phyloP scores from a whole-genome alignment of 2,329 filamentous ascomycete species.

The Magnaporthales sp. region DNA sequence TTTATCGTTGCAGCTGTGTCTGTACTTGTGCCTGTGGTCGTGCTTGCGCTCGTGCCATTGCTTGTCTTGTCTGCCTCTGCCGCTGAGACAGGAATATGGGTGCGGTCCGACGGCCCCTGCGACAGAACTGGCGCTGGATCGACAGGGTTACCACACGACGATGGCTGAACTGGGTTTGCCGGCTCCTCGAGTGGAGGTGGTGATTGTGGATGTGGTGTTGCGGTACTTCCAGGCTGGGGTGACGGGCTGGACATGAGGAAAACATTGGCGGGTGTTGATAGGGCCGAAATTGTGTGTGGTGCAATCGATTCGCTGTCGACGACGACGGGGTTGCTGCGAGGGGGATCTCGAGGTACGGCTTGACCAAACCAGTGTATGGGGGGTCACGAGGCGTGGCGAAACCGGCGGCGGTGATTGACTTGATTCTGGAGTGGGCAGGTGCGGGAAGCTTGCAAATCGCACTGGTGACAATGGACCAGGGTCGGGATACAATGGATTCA shows the following conservation, averaged over 20 bases:
- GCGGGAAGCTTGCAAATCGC: neutral
- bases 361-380: neutral
- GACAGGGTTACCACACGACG: neutral
- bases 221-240: conserved; percentile 45
- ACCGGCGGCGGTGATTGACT: neutral
- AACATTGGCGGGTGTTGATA: conserved; percentile 36
- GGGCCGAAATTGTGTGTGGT: neutral
- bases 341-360: neutral
- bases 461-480: neutral
- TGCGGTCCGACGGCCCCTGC: neutral
- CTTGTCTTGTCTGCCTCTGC: neutral
- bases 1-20: conserved; percentile 19
- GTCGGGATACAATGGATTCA: neutral
- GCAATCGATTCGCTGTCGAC: neutral
- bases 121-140: conserved; percentile 2
- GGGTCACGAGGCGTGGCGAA: neutral
- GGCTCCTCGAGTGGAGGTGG: conserved; percentile 13
- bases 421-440: neutral
- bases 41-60: conserved; percentile 1
- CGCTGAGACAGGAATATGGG: conserved; percentile 1
- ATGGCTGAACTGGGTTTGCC: conserved; percentile 8
- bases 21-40: neutral
- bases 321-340: neutral
- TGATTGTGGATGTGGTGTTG: conserved; percentile 21
- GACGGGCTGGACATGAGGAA: conserved; percentile 48